Evolutionary conservation across 2,329 filamentous ascomycete genomes (phyloP).

Genomic region (Botrytis elliptica): DNA sequence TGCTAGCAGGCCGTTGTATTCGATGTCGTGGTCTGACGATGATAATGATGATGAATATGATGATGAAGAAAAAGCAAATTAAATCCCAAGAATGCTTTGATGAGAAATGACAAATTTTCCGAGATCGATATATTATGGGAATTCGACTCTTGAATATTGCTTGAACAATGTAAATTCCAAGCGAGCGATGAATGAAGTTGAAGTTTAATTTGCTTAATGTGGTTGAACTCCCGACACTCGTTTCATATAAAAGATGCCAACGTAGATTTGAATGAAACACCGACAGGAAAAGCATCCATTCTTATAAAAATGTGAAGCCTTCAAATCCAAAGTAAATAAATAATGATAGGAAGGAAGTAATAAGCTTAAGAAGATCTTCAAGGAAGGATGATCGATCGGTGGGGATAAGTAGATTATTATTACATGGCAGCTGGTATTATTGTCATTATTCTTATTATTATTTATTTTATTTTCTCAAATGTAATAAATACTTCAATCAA

Average conservation of each 20-base stretch:
- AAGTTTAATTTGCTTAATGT: conserved; percentile 1
- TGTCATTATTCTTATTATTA: not conserved
- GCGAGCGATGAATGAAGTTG: not conserved
- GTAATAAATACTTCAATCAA: not conserved
- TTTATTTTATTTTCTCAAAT: not conserved
- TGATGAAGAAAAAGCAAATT: not conserved
- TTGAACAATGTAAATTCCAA: not conserved
- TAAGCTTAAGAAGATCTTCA: not conserved
- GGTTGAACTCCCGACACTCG: not conserved
- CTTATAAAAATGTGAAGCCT: conserved; percentile 8
- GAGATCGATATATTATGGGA: not conserved
- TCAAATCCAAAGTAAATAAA: not conserved
- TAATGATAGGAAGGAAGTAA: not conserved
- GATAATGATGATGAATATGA: not conserved
- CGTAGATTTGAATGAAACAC: not conserved
- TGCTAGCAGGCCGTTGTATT: not conserved
- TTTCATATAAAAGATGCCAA: conserved; percentile 4
- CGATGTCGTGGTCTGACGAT: not conserved
- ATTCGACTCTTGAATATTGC: not conserved
- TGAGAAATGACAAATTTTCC: not conserved
- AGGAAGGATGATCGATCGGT: not conserved
- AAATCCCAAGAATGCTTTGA: not conserved
- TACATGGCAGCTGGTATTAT: not conserved
- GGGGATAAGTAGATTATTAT: conserved; percentile 6
- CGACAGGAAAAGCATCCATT: conserved; percentile 15